Percentiles rank a stretch among this genome's conserved stretches.
Conservation (phyloP, 2,329 filamentous ascomycete genomes). For the Paramyrothecium sp. region DNA sequence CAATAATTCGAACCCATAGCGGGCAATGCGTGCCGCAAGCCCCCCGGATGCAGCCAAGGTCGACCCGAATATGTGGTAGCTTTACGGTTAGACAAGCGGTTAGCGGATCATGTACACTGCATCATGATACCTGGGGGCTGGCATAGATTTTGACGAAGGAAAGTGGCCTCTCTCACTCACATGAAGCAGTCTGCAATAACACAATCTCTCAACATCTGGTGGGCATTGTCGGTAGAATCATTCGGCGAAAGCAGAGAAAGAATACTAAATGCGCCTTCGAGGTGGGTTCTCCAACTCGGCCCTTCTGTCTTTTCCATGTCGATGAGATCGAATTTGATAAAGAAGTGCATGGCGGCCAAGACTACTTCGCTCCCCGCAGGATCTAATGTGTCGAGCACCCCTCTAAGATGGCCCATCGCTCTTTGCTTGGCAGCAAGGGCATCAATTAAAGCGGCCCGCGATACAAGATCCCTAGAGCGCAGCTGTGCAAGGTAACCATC, state of each 20-base stretch:
- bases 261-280: conserved; percentile 43
- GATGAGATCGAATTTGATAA: conserved; percentile 51
- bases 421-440: conserved; percentile 45
- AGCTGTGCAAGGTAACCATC: conserved; percentile 34
- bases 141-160: background rate
- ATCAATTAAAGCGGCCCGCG: conserved; percentile 41
- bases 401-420: conserved; percentile 41
- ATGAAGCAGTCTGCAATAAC: conserved; percentile 48
- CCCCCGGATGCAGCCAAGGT: conserved; percentile 31
- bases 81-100: conserved; percentile 17
- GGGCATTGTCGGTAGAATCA: conserved; percentile 23
- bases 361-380: conserved; percentile 43
- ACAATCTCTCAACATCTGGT: conserved; percentile 39
- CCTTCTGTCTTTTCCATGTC: conserved; percentile 41
- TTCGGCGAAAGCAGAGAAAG: conserved; percentile 32
- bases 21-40: conserved; percentile 35
- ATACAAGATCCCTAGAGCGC: conserved; percentile 35
- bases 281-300: conserved; percentile 43
- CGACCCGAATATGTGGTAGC: conserved; percentile 39
- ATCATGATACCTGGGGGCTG: background rate
- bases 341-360: conserved; percentile 48
- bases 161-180: conserved; percentile 26
- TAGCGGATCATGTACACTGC: background rate
- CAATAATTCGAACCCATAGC: conserved; percentile 35
- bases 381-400: conserved; percentile 35